Base-by-base conservation (phyloP, 2,329 filamentous ascomycete genomes). In the Pseudogymnoascus sp. region DNA sequence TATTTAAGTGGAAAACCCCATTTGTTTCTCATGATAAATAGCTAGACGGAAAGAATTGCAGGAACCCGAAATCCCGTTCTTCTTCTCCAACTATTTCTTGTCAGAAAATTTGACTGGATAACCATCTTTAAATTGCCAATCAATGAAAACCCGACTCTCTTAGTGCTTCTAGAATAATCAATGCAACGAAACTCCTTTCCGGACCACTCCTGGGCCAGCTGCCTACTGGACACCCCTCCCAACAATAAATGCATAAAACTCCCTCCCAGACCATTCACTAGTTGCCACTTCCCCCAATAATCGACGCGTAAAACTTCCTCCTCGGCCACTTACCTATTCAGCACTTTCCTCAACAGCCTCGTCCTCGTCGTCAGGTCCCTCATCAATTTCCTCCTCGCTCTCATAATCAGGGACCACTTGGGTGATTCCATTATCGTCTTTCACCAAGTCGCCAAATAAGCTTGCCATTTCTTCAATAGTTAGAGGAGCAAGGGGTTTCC, bases 401-500 rank as follows among this genome's bases (percentile, higher is more conserved):
- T 63, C 58, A 60, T 70, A 70, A 62, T 71, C 70, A 0, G 66
- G 20, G 9, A 66, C 66, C 7, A 71, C 63, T 2, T 57, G 50
- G 8, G 68, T 4, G 12, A 65, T 68, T 2, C 76, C 77, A 6
- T 74, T 67, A 0, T 69, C 69, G 59, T 76, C 74, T 5, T 75
- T 71, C 0, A 66, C 61, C 11, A 79, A 63, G 9, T 73, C 71
- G 0, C 78, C 79, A 60, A 82, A 81, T 1, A 82, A 69, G 2
- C 72, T 69, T 65, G 80, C 71, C 6, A 82, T 65, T 16, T 80
- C 75, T 2, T 69, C 64, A 3, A 77, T 30, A 12, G 36, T 61
- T 61, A 71, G 47, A 2, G 60, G 41, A 65, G 61, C 64, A 69
- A 71, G 33, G 14, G 59, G 58, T 8, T 62, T 22, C 0, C 60